Base-by-base conservation (phyloP, 805 yeast genomes). In the Lachancea nothofagi region DNA sequence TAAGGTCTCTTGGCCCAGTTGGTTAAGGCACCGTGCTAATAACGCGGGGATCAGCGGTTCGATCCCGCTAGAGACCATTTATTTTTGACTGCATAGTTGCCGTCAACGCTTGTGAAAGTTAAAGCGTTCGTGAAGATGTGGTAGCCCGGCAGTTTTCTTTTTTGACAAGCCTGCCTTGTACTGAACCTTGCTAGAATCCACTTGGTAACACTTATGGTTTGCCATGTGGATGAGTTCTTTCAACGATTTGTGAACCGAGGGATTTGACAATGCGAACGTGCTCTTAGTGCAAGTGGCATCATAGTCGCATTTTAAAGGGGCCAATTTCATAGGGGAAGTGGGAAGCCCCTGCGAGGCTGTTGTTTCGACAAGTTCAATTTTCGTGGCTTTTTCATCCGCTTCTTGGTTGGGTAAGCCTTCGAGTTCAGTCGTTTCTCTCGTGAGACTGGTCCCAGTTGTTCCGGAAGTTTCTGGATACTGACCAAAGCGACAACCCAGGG, bases 121-220 rank as follows among this genome's bases (percentile, higher is more conserved):
- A 20, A 40, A 40, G n/a, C 30, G 24, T 17, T 24, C 30, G 18
- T 40, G 43, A 25, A 40, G 15, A 19, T 40, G 43, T 7, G 43
- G 43, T 21, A 38, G 18, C 4, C 15, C 22, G 15, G n/a, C n/a
- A 7, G 43, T 5, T 4, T 15, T 15, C 21, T 18, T 35, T 30
- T 49, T 51, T 3, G 62, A 56, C 21, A 57, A 29, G 1, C 62
- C 62, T 7, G 48, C 59, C 28, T 49, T 54, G 32, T 47, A 46
- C 14, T 36, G 45, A 5, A 57, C 51, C 19, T 41, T 51, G 28
- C 38, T 40, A 2, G 59, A 53, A 27, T 57, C 61, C 4, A 54
- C 51, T 19, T 53, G 43, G 36, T 53, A 57, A 7, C 50, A 23
- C 10, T 35, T 41, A 33, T 43, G 51, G 36, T 57, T 56, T 18